Conservation (phyloP, 2,329 filamentous ascomycete genomes). For the Exophiala sp. region DNA sequence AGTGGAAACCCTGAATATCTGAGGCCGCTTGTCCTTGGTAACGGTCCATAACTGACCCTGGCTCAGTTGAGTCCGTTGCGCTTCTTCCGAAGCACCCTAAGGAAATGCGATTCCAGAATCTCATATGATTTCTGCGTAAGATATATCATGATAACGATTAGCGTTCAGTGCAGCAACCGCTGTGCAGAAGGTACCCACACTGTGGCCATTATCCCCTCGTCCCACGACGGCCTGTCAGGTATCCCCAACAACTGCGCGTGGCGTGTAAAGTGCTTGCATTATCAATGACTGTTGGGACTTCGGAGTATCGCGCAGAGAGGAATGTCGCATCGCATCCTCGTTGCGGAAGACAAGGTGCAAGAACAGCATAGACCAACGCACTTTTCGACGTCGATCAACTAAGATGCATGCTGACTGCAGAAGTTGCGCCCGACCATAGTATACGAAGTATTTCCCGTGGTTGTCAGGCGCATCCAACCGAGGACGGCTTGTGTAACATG, state of each 20-base stretch:
- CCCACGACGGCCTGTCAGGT: not conserved
- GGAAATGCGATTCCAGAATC: not conserved
- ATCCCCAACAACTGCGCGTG: conserved; percentile 5
- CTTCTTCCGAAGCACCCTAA: conserved; percentile 3
- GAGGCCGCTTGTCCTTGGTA: not conserved
- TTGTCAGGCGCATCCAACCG: conserved; percentile 1
- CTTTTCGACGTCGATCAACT: not conserved
- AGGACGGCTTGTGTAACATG: not conserved
- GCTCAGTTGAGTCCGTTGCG: not conserved
- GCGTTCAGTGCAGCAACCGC: not conserved
- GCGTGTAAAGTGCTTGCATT: conserved; percentile 12
- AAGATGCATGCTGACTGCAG: not conserved
- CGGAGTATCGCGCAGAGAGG: no score
- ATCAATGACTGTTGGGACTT: not conserved
- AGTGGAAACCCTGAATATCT: no score
- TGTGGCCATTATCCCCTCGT: not conserved
- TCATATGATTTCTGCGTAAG: conserved; percentile 4
- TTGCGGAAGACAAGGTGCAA: not conserved
- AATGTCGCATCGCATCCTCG: not conserved
- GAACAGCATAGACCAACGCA: not conserved
- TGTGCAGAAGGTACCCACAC: conserved; percentile 4
- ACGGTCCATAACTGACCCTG: not conserved
- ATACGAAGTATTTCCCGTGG: conserved; percentile 3
- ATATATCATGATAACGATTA: conserved; percentile 14
- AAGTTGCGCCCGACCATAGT: not conserved